Evolutionary conservation across 306 rosid species (phyloP).

Genomic region (Vachellia pachyceras): DNA sequence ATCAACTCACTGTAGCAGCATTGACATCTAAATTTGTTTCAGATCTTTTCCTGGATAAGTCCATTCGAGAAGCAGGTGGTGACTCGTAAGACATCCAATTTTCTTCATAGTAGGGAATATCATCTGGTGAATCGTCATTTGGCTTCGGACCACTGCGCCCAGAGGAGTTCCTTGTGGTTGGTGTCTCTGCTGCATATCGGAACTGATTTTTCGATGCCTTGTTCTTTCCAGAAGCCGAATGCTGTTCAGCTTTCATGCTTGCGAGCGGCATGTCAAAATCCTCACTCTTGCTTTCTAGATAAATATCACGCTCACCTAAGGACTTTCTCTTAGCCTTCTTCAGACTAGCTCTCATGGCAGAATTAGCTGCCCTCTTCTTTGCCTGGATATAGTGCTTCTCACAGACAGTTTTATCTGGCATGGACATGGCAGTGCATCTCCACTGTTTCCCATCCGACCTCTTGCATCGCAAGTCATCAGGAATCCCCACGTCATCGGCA

Average conservation of each 20-base stretch:
- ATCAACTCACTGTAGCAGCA: conserved; percentile 58
- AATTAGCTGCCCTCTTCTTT: conserved; percentile 95
- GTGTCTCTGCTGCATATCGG: conserved; percentile 62
- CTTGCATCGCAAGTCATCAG: conserved; percentile 96
- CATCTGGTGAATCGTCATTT: conserved; percentile 55
- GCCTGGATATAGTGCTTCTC: conserved; percentile 99
- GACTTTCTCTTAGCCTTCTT: conserved; percentile 90
- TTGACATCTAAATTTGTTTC: conserved; percentile 73
- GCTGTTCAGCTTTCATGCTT: conserved; percentile 43
- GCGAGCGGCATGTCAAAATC: conserved; percentile 45
- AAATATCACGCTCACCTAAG: conserved; percentile 61
- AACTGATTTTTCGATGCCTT: conserved; percentile 70
- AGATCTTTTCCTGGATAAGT: conserved; percentile 58
- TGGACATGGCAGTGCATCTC: conserved; percentile 97
- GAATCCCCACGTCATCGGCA: conserved; percentile 60
- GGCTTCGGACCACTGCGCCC: conserved; percentile 35
- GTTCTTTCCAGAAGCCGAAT: conserved; percentile 54
- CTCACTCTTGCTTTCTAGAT: conserved; percentile 69
- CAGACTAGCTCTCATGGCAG: conserved; percentile 93
- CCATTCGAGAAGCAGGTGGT: conserved; percentile 56
- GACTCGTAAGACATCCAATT: conserved; percentile 63
- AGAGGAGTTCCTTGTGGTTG: conserved; percentile 46
- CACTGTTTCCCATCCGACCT: conserved; percentile 98
- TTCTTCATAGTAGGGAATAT: conserved; percentile 57
- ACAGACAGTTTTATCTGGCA: conserved; percentile 98